phyloP scores from a whole-genome alignment of 768 basidiomycete genomes.

The Fibroporia radiculosa region DNA sequence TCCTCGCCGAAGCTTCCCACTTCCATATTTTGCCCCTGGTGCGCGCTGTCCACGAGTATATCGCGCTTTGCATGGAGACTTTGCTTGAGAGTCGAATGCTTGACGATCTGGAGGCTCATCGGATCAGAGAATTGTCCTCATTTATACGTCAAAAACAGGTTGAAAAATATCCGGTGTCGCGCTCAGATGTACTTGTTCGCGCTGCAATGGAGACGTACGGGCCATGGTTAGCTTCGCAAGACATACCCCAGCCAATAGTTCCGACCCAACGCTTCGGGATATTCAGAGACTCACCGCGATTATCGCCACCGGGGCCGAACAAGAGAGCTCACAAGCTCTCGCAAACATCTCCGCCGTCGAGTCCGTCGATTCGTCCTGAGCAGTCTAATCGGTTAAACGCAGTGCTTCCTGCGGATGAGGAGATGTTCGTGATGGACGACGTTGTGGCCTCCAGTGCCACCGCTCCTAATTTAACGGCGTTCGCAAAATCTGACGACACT shows the following conservation, averaged over 20 bases:
- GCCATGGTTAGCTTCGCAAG: conserved; percentile 66
- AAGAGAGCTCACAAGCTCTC: conserved; percentile 10
- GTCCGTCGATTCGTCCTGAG: conserved; percentile 21
- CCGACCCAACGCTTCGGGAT: conserved; percentile 18
- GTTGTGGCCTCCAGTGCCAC: conserved; percentile 28
- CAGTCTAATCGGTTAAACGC: conserved; percentile 9
- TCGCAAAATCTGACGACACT: not conserved
- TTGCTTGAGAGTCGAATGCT: conserved; percentile 77
- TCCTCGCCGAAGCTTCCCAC: conserved; percentile 77
- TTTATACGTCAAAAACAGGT: conserved; percentile 54
- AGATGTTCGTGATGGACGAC: conserved; percentile 83
- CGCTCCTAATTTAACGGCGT: conserved; percentile 2
- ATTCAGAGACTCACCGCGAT: conserved; percentile 21
- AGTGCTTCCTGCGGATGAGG: conserved; percentile 38
- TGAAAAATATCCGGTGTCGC: conserved; percentile 56
- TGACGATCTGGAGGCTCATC: conserved; percentile 59
- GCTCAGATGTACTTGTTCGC: conserved; percentile 45
- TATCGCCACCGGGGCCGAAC: conserved; percentile 23
- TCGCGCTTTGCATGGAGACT: conserved; percentile 78
- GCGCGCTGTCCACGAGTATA: conserved; percentile 68
- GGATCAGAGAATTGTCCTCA: conserved; percentile 59
- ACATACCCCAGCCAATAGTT: conserved; percentile 54
- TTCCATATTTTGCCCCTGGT: conserved; percentile 66
- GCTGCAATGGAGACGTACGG: conserved; percentile 51
- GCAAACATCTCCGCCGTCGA: conserved; percentile 18